Percentiles rank a stretch among this genome's conserved stretches.
Evolutionary conservation across 805 yeast genomes (phyloP).

Genomic region (Saturnispora silvae): DNA sequence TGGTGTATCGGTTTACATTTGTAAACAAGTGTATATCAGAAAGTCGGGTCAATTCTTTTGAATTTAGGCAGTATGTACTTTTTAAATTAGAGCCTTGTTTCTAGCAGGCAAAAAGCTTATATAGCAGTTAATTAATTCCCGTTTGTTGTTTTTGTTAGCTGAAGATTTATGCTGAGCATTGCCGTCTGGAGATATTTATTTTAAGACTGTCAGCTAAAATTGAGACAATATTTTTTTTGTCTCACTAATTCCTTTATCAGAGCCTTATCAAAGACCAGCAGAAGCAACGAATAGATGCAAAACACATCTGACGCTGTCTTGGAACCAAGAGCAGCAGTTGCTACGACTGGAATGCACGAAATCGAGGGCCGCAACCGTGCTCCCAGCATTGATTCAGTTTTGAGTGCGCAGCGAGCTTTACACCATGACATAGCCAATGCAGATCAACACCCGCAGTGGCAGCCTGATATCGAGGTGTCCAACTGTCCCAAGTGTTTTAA

Average conservation of each 20-base stretch:
- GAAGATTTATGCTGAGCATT: not conserved
- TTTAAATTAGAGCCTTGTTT: not conserved
- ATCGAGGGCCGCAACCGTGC: too few relatives aligned
- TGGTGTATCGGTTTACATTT: constrained; percentile 17
- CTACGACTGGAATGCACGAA: not conserved
- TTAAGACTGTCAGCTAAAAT: too few relatives aligned
- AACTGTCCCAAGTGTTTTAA: constrained; percentile 47
- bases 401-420: too few relatives aligned
- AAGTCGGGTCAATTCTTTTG: constrained; percentile 20
- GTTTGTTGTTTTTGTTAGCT: too few relatives aligned
- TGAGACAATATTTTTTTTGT: not conserved
- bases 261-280: too few relatives aligned
- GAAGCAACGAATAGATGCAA: too few relatives aligned
- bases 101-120: too few relatives aligned
- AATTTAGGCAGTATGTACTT: not conserved
- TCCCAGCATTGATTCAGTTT: not conserved
- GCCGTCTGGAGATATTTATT: too few relatives aligned
- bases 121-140: not conserved
- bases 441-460: constrained; percentile 46
- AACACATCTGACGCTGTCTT: not conserved
- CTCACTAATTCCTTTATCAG: too few relatives aligned
- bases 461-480: constrained; percentile 45
- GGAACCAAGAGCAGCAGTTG: not conserved
- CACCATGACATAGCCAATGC: too few relatives aligned
- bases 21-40: constrained; percentile 17